Evolutionary conservation across 768 basidiomycete genomes (phyloP).

Genomic region (Mycena vulgaris): DNA sequence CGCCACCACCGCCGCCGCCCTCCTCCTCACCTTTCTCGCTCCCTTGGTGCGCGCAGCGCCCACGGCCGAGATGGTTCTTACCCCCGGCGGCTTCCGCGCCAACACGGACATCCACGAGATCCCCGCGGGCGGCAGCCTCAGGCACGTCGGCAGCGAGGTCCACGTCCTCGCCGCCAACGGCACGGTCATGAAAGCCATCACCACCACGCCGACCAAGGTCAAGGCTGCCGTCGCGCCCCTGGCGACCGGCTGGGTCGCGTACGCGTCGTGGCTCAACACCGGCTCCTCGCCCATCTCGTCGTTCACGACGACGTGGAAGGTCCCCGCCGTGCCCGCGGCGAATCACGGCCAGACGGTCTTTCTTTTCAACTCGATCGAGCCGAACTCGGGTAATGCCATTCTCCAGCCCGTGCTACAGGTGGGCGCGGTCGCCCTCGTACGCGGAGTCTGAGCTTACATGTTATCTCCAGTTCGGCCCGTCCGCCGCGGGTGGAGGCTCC

Average conservation of each 20-base stretch:
- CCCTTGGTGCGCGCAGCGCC: slow-evolving; percentile 17
- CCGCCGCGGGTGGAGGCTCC: slow-evolving; percentile 33
- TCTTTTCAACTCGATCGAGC: slow-evolving; percentile 38
- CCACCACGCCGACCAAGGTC: slow-evolving; percentile 4
- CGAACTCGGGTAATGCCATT: slow-evolving; percentile 16
- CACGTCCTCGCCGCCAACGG: slow-evolving; percentile 31
- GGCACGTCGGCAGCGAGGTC: slow-evolving; percentile 26
- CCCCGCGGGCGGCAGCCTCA: slow-evolving; percentile 28
- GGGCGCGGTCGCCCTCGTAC: no score
- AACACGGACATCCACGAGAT: slow-evolving; percentile 22
- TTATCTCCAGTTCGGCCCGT: slow-evolving; percentile 27
- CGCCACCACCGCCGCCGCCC: background rate
- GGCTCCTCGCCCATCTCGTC: slow-evolving; percentile 31
- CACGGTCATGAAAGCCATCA: slow-evolving; percentile 19
- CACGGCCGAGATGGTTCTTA: background rate
- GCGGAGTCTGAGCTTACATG: no score
- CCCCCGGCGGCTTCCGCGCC: slow-evolving; percentile 21
- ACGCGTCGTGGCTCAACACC: slow-evolving; percentile 32
- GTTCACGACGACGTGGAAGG: slow-evolving; percentile 36
- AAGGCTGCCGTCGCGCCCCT: slow-evolving; percentile 1
- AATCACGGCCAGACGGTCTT: slow-evolving; percentile 36
- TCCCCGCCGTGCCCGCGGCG: slow-evolving; percentile 32
- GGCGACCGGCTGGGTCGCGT: slow-evolving; percentile 34
- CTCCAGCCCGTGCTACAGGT: slow-evolving; percentile 34
- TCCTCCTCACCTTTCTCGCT: slow-evolving; percentile 18